Percentiles rank a stretch among this genome's conserved stretches.
These are phyloP conservation scores for Plasmopara halstedii DNA, from an alignment of 352 stramenopile genomes.

Conservation along the genomic window DNA sequence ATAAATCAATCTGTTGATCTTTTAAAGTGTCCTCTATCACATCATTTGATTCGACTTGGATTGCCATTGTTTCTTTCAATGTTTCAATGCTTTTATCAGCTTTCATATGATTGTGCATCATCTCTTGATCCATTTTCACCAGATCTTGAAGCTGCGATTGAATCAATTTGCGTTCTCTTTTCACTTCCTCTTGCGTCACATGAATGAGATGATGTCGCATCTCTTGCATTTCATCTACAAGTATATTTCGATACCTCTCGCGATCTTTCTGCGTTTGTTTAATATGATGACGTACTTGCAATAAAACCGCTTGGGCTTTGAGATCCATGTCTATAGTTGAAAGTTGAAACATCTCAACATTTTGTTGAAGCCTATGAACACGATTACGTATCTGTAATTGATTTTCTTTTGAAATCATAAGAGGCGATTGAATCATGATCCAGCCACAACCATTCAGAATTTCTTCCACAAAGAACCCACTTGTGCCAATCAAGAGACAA, in stretches of 20 bases:
- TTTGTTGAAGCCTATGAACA: constrained; percentile 39
- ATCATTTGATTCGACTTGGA: too few relatives aligned
- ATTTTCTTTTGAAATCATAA: constrained; percentile 25
- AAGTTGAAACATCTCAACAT: constrained; percentile 39
- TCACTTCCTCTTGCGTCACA: constrained; percentile 46
- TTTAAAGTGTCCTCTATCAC: too few relatives aligned
- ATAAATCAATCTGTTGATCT: too few relatives aligned
- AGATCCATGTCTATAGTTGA: constrained; percentile 44
- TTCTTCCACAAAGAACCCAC: constrained; percentile 54
- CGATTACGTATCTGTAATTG: constrained; percentile 41
- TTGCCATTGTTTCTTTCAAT: neutral
- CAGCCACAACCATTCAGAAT: constrained; percentile 27
- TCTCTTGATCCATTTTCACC: constrained; percentile 1
- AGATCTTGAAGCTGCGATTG: constrained; percentile 31
- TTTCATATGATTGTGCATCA: neutral
- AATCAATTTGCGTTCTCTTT: constrained; percentile 45
- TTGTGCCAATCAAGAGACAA: constrained; percentile 33
- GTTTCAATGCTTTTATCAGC: neutral
- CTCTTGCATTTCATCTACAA: constrained; percentile 59
- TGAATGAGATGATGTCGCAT: constrained; percentile 40
- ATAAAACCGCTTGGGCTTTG: constrained; percentile 46
- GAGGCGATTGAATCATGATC: constrained; percentile 19
- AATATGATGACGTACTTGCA: constrained; percentile 39
- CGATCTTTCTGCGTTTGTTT: constrained; percentile 40
- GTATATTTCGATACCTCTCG: constrained; percentile 47